Evolutionary conservation across 2,329 filamentous ascomycete species (phyloP).

Genomic region (Talaromyces atroroseus): DNA sequence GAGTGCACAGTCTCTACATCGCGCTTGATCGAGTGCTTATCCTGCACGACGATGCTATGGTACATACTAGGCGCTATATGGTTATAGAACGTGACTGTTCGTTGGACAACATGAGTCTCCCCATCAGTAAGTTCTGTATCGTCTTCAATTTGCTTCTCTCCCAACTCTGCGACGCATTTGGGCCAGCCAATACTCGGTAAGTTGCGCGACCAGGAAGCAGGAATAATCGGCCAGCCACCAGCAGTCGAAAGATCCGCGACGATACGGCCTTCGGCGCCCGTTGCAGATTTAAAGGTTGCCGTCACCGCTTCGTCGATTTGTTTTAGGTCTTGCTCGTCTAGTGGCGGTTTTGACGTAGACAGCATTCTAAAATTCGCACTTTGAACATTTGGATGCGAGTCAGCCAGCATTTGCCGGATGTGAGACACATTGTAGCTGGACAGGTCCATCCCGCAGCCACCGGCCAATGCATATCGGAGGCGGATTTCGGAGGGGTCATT

Average conservation of each 20-base stretch:
- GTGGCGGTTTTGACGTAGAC: conserved; percentile 25
- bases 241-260: conserved; percentile 13
- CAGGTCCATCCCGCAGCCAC: conserved; percentile 33
- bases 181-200: conserved; percentile 18
- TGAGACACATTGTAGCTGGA: conserved; percentile 39
- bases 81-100: conserved; percentile 20
- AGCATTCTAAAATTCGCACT: conserved; percentile 25
- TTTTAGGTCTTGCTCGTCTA: conserved; percentile 20
- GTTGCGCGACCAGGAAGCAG: conserved; percentile 8
- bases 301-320: conserved; percentile 24
- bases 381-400: conserved; percentile 37
- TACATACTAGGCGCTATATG: conserved; percentile 17
- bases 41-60: conserved; percentile 26
- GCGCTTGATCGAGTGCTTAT: conserved; percentile 28
- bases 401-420: conserved; percentile 38
- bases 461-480: conserved; percentile 40
- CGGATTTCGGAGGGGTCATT: conserved; percentile 36
- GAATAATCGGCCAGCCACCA: conserved; percentile 15
- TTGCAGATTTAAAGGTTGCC: conserved; percentile 14
- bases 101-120: conserved; percentile 7
- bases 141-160: conserved; percentile 13
- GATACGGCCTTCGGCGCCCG: conserved; percentile 15
- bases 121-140: not conserved
- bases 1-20: conserved; percentile 13
- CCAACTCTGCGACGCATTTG: conserved; percentile 16